A percentile compares a stretch with the other conserved stretches of the same genome.
Conservation (phyloP, 2,329 filamentous ascomycete species). For the Amesomyces nigricolor region DNA sequence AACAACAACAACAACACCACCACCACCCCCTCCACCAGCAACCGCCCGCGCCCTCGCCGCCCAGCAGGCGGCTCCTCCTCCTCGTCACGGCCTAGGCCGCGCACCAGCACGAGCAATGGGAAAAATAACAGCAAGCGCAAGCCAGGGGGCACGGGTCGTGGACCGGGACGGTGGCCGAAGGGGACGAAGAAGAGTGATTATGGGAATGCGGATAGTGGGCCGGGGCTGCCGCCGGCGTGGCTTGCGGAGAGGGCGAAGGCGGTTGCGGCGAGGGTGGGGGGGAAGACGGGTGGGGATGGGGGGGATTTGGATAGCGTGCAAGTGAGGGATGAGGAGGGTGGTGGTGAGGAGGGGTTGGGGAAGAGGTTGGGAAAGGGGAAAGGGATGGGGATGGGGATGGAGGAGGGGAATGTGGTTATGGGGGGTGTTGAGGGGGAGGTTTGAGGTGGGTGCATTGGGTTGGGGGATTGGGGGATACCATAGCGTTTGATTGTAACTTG, state of each 20-base stretch:
- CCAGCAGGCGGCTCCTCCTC: slow-evolving; percentile 32
- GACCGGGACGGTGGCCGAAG: slow-evolving; percentile 61
- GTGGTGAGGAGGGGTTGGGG: slow-evolving; percentile 13
- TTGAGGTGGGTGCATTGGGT: background rate
- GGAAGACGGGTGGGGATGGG: slow-evolving; percentile 25
- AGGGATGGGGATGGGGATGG: slow-evolving; percentile 10
- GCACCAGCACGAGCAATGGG: slow-evolving; percentile 29
- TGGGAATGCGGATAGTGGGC: slow-evolving; percentile 59
- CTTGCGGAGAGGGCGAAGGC: slow-evolving; percentile 29
- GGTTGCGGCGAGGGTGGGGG: slow-evolving; percentile 2
- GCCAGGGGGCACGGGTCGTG: slow-evolving; percentile 57
- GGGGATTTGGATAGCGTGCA: slow-evolving; percentile 35
- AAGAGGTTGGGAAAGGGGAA: slow-evolving; percentile 13
- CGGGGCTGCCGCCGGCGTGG: slow-evolving; percentile 57
- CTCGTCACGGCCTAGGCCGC: slow-evolving; percentile 32
- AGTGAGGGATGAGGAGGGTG: slow-evolving; percentile 29
- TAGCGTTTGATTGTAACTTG: slow-evolving; percentile 5
- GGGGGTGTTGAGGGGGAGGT: slow-evolving; percentile 23
- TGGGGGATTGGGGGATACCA: slow-evolving; percentile 6
- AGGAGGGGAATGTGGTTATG: slow-evolving; percentile 28
- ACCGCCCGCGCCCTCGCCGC: slow-evolving; percentile 33
- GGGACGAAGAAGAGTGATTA: slow-evolving; percentile 65
- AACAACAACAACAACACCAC: no score
- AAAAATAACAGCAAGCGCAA: slow-evolving; percentile 41
- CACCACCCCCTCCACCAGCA: slow-evolving; percentile 22